Percentiles rank a stretch among this genome's conserved stretches.
These are phyloP conservation scores for Cinnamomum chago DNA, from an alignment of 164 flowering plant species.

Conservation along the genomic window DNA sequence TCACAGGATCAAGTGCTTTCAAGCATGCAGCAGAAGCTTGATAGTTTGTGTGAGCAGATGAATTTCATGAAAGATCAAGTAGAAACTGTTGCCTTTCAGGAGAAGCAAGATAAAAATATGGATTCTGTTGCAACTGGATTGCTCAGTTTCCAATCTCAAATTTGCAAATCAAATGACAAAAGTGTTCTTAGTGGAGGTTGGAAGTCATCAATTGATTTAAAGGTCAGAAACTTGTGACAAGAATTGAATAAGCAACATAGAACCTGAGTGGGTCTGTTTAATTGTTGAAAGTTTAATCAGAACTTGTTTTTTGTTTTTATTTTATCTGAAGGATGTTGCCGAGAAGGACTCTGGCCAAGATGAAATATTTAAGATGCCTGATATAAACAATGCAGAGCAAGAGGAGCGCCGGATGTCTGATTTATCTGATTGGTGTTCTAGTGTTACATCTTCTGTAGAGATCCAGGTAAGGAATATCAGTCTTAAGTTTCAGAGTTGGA, in stretches of 20 bases:
- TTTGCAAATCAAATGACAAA: conserved; percentile 11
- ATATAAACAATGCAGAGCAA: conserved; percentile 35
- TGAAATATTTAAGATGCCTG: conserved; percentile 34
- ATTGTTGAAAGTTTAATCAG: too few relatives aligned
- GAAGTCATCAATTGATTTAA: background rate
- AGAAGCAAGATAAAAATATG: conserved; percentile 13
- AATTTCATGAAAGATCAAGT: conserved; percentile 40
- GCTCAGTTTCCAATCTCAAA: conserved; percentile 36
- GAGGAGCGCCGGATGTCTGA: conserved; percentile 97
- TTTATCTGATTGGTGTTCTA: conserved; percentile 88
- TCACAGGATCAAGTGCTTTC: conserved; percentile 70
- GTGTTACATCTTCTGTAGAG: conserved; percentile 63
- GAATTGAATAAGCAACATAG: too few relatives aligned
- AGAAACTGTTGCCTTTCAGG: conserved; percentile 14
- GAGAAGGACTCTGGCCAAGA: conserved; percentile 25
- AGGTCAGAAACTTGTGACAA: background rate
- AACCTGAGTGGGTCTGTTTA: too few relatives aligned
- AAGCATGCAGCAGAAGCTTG: conserved; percentile 87
- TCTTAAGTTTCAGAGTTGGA: too few relatives aligned
- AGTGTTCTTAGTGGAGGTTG: background rate
- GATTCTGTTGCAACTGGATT: conserved; percentile 15
- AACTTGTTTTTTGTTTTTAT: background rate
- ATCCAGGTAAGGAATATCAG: conserved; percentile 41
- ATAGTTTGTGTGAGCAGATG: conserved; percentile 58
- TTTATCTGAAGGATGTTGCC: conserved; percentile 3